Evolutionary conservation across 495 filamentous ascomycete species (phyloP).

Genomic region (Podospora comata): DNA sequence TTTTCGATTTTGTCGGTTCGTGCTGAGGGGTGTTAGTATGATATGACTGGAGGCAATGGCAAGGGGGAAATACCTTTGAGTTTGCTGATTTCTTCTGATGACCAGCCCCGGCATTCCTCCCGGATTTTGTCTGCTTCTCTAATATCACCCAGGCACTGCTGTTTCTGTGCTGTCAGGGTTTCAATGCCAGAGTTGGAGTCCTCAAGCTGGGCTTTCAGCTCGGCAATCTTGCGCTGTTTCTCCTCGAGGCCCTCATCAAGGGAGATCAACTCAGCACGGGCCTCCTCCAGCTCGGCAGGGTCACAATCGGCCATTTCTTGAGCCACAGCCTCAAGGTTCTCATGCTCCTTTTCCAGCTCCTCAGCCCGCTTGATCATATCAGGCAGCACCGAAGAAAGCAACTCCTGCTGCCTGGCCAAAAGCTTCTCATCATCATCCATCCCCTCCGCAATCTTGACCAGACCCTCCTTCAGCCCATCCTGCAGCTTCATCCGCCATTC

Average conservation of each 20-base stretch:
- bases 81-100: slow-evolving; percentile 66
- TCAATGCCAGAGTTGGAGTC: slow-evolving; percentile 61
- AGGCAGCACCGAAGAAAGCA: slow-evolving; percentile 65
- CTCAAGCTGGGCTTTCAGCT: slow-evolving; percentile 60
- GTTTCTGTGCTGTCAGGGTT: slow-evolving; percentile 59
- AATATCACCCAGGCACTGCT: slow-evolving; percentile 68
- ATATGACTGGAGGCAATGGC: slow-evolving; percentile 12
- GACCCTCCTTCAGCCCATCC: slow-evolving; percentile 73
- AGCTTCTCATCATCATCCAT: slow-evolving; percentile 71
- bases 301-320: slow-evolving; percentile 77
- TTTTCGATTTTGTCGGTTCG: slow-evolving; percentile 66
- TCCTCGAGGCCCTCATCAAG: slow-evolving; percentile 65
- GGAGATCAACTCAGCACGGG: slow-evolving; percentile 59
- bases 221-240: slow-evolving; percentile 62
- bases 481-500: slow-evolving; percentile 93
- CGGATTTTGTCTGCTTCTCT: slow-evolving; percentile 76
- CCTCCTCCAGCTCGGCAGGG: slow-evolving; percentile 67
- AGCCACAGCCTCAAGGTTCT: slow-evolving; percentile 63
- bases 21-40: slow-evolving; percentile 41
- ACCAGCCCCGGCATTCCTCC: slow-evolving; percentile 89
- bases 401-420: slow-evolving; percentile 63
- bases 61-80: slow-evolving; percentile 61
- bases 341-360: slow-evolving; percentile 57
- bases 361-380: slow-evolving; percentile 56
- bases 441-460: slow-evolving; percentile 68